phyloP scores from a whole-genome alignment of 225 moss, liverwort and hornwort genomes.

The Ulota crispa region DNA sequence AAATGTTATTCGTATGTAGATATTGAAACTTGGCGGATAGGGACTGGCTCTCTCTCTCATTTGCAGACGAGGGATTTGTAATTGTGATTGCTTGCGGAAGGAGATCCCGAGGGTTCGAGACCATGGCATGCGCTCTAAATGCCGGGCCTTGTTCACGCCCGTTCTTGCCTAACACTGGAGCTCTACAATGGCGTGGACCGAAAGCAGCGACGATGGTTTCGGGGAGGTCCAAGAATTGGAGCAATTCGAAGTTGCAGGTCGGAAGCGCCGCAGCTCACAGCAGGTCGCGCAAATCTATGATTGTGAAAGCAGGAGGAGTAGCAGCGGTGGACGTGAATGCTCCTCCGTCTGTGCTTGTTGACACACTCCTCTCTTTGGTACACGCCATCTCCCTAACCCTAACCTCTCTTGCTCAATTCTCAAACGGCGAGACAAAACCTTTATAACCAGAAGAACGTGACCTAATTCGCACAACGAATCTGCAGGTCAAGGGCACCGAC shows the following conservation, averaged over 20 bases:
- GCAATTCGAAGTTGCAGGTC: background rate
- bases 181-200: constrained; percentile 8
- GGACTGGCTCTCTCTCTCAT: too few relatives aligned
- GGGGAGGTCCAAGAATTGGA: background rate
- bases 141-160: background rate
- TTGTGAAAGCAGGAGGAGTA: constrained; percentile 22
- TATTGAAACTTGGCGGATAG: background rate
- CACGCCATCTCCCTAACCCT: background rate
- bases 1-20: fast-evolving
- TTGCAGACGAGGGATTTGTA: background rate
- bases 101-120: background rate
- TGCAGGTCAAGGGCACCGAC: constrained; percentile 76
- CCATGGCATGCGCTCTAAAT: constrained; percentile 19
- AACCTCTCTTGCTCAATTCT: background rate
- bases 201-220: constrained; percentile 17
- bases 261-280: background rate
- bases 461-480: too few relatives aligned
- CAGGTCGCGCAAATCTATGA: background rate
- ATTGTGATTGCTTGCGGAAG: background rate
- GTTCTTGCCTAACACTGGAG: background rate
- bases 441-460: too few relatives aligned
- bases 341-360: constrained; percentile 47
- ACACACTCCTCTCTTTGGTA: constrained; percentile 49
- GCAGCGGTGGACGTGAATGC: constrained; percentile 39
- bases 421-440: background rate